phyloP scores from a whole-genome alignment of 805 yeast genomes.

The Pichia thaimueangensis region DNA sequence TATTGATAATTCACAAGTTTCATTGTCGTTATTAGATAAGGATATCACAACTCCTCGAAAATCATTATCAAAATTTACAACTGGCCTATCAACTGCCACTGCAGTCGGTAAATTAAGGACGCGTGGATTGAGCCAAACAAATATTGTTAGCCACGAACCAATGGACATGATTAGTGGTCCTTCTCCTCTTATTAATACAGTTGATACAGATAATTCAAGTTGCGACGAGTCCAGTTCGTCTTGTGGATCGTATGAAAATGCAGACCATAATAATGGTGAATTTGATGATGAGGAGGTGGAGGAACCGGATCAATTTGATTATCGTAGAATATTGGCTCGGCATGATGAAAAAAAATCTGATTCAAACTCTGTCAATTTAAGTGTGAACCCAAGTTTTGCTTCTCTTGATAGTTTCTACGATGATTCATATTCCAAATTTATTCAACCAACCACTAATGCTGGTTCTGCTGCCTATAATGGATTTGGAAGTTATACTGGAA shows the following conservation, averaged over 20 bases:
- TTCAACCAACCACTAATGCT: conserved; percentile 1
- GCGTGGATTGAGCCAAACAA: no score
- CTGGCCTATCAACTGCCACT: no score
- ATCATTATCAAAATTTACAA: no score
- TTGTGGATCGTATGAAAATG: no score
- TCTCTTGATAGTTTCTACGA: conserved; percentile 63
- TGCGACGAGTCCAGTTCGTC: neutral
- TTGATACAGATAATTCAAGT: neutral
- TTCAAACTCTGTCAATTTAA: conserved; percentile 10
- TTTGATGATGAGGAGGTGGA: neutral
- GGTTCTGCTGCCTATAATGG: neutral
- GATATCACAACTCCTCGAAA: no score
- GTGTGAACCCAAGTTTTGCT: conserved; percentile 65
- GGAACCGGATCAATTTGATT: conserved; percentile 16
- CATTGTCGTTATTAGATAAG: neutral
- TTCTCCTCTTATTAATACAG: no score
- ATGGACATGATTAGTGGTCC: no score
- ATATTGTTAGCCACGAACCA: no score
- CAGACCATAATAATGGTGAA: neutral
- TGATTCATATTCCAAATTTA: conserved; percentile 16
- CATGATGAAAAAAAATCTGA: conserved; percentile 2
- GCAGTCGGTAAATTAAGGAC: no score
- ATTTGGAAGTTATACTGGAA: conserved; percentile 3
- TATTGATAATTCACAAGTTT: conserved; percentile 4
- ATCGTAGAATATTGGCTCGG: conserved; percentile 16